Percentiles rank a stretch among this genome's conserved stretches.
Conservation (phyloP, 805 yeast species). For the Yarrowia phangngaensis region DNA sequence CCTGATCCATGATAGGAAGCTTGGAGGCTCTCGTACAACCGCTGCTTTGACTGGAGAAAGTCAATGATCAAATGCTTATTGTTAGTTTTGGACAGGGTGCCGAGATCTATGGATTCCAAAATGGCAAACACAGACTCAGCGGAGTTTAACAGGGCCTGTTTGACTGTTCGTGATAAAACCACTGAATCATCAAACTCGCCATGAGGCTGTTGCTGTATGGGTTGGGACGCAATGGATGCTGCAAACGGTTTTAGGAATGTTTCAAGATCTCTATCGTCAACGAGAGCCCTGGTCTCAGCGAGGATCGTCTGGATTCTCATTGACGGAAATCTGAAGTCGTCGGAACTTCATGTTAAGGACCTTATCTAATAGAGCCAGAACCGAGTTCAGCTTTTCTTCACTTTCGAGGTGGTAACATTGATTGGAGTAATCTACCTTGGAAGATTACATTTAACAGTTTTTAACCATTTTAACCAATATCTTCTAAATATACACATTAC, state of each 20-base stretch:
- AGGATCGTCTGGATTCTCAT: slow-evolving; percentile 8
- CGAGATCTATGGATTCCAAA: slow-evolving; percentile 23
- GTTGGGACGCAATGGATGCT: slow-evolving; percentile 19
- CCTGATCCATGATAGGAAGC: slow-evolving; percentile 18
- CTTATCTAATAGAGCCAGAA: no score
- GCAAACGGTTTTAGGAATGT: slow-evolving; percentile 11
- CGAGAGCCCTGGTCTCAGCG: background rate
- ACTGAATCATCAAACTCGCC: slow-evolving; percentile 24
- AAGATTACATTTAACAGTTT: no score
- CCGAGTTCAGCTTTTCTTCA: no score
- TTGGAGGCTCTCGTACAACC: slow-evolving; percentile 10
- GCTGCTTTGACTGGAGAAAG: slow-evolving; percentile 18
- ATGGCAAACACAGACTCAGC: slow-evolving; percentile 15
- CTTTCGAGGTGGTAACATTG: no score
- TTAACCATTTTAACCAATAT: no score
- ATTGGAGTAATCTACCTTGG: no score
- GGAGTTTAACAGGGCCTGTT: slow-evolving; percentile 17
- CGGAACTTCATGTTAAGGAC: slow-evolving; percentile 9
- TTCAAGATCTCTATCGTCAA: slow-evolving; percentile 11
- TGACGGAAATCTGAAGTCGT: slow-evolving; percentile 12
- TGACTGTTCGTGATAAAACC: slow-evolving; percentile 10
- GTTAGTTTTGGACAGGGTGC: slow-evolving; percentile 5
- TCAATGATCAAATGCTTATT: slow-evolving; percentile 22
- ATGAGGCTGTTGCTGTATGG: slow-evolving; percentile 13
- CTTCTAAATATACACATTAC: no score